Percentiles rank a stretch among this genome's conserved stretches.
Conservation (phyloP, 306 rosid genomes). For the Potentilla sterilis region DNA sequence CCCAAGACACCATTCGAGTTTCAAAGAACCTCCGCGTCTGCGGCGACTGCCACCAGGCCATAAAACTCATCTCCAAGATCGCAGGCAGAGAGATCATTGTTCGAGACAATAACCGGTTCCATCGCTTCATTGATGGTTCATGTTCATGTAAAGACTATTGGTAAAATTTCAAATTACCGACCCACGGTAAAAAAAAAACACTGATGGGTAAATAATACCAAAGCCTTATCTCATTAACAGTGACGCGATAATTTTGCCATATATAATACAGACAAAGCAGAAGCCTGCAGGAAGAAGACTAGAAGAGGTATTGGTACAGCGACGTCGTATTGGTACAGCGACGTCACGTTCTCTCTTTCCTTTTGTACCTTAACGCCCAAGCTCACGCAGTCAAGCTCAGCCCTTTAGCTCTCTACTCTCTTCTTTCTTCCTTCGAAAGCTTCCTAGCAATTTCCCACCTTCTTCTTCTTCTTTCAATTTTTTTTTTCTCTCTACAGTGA, state of each 20-base stretch:
- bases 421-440: slow-evolving; percentile 10
- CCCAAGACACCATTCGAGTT: slow-evolving; percentile 50
- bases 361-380: neutral
- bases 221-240: neutral
- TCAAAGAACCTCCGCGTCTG: slow-evolving; percentile 75
- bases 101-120: slow-evolving; percentile 68
- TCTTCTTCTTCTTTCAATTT: slow-evolving; percentile 10
- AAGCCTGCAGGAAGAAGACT: neutral
- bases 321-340: neutral
- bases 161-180: slow-evolving; percentile 26
- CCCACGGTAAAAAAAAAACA: neutral
- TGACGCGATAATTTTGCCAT: neutral
- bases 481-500: slow-evolving; percentile 15
- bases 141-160: slow-evolving; percentile 76
- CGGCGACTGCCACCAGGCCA: slow-evolving; percentile 70
- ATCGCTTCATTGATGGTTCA: slow-evolving; percentile 51
- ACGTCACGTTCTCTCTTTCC: neutral
- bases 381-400: neutral
- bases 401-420: neutral
- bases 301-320: neutral
- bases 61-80: slow-evolving; percentile 58
- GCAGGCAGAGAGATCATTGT: slow-evolving; percentile 54
- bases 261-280: neutral
- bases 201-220: neutral
- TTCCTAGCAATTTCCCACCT: slow-evolving; percentile 2